Base-by-base conservation (phyloP, 257 asterid species). In the Mentha longifolia region DNA sequence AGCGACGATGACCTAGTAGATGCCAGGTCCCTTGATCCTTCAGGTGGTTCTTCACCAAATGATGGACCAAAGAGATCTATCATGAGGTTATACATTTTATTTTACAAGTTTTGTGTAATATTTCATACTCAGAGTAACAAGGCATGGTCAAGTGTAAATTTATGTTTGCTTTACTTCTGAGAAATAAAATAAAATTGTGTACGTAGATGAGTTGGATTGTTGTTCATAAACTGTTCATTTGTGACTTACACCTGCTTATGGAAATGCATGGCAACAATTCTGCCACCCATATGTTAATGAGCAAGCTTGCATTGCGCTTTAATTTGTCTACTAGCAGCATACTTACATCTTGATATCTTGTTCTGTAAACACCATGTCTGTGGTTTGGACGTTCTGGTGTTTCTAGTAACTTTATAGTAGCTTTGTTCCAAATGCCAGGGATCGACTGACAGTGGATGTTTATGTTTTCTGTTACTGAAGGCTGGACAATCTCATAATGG, bases 401-500 rank as follows among this genome's bases (percentile, higher is more conserved):
- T 52, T 7, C n/a, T 49, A 17, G 63, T 72, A 68, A 47, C 25
- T 73, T 50, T 41, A 25, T 56, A 64, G 66, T 74, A 42, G 58
- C 52, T 73, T 46, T 79, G 52, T 82, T 25, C 66, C 62, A 59
- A 69, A 62, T 61, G 43, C 67, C 56, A 33, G 46, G 67, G 68
- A 73, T 61, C 51, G 25, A 67, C 78, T 70, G 35, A 64, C 66
- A 39, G 47, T 30, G 56, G 58, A 31, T 76, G 65, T 45, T 61
- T 63, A 59, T 74, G 55, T 78, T 75, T 75, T 66, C 55, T 45
- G 47, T 70, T 82, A 56, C 65, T 70, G 51, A 78, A 93, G 98
- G 94, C 79, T 91, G 95, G 98, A 91, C 75, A 85, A 86, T 80
- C 97, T 93, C 78, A 86, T 93, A 33, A 77, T 91, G 84, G 98